These are phyloP conservation scores for Przewalskia tangutica DNA, from an alignment of 257 asterid genomes.

Conservation along the genomic window DNA sequence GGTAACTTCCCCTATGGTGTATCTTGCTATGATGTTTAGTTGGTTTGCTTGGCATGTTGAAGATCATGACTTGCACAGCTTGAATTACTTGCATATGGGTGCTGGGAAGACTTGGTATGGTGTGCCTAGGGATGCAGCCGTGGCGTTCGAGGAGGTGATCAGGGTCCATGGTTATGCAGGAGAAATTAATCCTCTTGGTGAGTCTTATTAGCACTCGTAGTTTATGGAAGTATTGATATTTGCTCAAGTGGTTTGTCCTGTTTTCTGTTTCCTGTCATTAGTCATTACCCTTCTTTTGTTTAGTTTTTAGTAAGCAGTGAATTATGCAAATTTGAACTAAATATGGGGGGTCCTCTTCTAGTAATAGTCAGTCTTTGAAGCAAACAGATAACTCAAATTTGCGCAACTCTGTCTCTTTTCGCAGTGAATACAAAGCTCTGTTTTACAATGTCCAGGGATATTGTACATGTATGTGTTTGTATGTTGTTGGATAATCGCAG, in stretches of 20 bases:
- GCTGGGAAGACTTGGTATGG: constrained; percentile 98
- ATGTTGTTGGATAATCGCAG: background rate
- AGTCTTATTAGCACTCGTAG: constrained; percentile 9
- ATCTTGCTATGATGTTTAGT: constrained; percentile 97
- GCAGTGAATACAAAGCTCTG: background rate
- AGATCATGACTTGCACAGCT: constrained; percentile 98
- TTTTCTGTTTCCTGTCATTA: background rate
- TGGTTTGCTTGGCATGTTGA: constrained; percentile 99
- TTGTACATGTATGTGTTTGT: background rate
- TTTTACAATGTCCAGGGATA: background rate
- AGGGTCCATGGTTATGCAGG: constrained; percentile 96
- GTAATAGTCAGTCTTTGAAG: background rate
- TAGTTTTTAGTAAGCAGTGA: background rate
- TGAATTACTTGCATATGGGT: constrained; percentile 87
- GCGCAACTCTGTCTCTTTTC: background rate
- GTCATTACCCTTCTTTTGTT: background rate
- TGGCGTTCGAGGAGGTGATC: constrained; percentile 90
- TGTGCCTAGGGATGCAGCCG: constrained; percentile 88
- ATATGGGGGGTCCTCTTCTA: background rate
- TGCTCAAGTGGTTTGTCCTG: background rate
- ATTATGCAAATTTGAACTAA: background rate
- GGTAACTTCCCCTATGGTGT: constrained; percentile 97
- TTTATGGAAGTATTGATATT: background rate
- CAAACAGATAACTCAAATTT: background rate
- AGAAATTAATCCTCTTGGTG: constrained; percentile 93